Evolutionary conservation across 805 yeast genomes (phyloP).

Genomic region (Candida rishiriensis): DNA sequence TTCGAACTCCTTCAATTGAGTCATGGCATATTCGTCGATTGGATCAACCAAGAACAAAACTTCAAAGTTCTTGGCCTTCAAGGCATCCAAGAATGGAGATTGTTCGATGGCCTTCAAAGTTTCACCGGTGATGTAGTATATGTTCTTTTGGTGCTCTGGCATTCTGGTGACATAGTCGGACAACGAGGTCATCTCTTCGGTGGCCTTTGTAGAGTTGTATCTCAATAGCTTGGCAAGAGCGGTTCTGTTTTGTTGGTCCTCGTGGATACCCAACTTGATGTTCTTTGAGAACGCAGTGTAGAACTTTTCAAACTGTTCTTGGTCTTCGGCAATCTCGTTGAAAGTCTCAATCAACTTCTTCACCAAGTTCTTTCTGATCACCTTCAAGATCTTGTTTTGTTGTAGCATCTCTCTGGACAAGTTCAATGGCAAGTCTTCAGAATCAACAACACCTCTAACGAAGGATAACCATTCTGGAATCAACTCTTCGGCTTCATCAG

Average conservation of each 20-base stretch:
- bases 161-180: conserved; percentile 97
- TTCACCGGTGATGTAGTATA: conserved; percentile 99
- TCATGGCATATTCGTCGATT: conserved; percentile 99
- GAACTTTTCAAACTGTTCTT: conserved; percentile 97
- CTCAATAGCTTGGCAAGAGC: conserved; percentile 95
- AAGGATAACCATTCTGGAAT: conserved; percentile 98
- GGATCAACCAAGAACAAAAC: conserved; percentile 98
- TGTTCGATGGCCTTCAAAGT: conserved; percentile 95
- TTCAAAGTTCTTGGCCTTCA: conserved; percentile 97
- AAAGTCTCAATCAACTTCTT: conserved; percentile 98
- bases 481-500: conserved; percentile 98
- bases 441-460: conserved; percentile 98
- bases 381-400: conserved; percentile 99
- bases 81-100: conserved; percentile 98
- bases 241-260: conserved; percentile 95
- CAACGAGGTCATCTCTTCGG: conserved; percentile 91
- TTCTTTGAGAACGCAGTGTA: conserved; percentile 97
- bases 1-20: conserved; percentile 98
- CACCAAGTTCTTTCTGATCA: conserved; percentile 97
- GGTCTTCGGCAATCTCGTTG: conserved; percentile 98
- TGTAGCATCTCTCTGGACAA: conserved; percentile 99
- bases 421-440: conserved; percentile 99
- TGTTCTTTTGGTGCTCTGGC: conserved; percentile 99
- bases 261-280: conserved; percentile 98
- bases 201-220: conserved; percentile 93